These are phyloP conservation scores for Cyberlindnera lachancei DNA, from an alignment of 805 yeast genomes.

Conservation along the genomic window DNA sequence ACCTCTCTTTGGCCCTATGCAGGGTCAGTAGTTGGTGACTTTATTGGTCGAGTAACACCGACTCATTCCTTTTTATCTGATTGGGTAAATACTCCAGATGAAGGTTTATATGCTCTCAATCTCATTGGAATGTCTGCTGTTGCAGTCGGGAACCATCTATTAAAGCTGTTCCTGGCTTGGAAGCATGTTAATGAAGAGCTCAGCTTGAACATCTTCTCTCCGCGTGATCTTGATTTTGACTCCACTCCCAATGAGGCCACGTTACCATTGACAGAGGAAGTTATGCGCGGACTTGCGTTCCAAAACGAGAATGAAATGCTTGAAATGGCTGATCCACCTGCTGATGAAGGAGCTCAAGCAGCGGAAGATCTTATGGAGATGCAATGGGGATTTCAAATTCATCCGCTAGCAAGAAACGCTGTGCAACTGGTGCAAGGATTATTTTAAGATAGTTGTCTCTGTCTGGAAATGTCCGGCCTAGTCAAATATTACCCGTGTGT, in stretches of 20 bases:
- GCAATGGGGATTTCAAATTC: too few species aligned
- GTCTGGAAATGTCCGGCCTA: too few species aligned
- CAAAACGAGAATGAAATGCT: too few species aligned
- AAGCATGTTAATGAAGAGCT: constrained; percentile 23
- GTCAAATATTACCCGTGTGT: too few species aligned
- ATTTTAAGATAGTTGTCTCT: too few species aligned
- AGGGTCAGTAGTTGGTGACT: constrained; percentile 22
- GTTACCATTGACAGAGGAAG: too few species aligned
- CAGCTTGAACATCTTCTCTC: constrained; percentile 16
- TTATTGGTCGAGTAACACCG: constrained; percentile 18
- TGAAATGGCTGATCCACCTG: too few species aligned
- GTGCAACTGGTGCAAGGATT: too few species aligned
- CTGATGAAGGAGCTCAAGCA: too few species aligned
- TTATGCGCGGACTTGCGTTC: too few species aligned
- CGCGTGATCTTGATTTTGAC: constrained; percentile 6
- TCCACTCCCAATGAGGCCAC: background rate
- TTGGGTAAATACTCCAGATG: constrained; percentile 29
- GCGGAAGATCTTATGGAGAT: too few species aligned
- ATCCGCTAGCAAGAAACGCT: too few species aligned
- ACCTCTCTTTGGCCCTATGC: constrained; percentile 21
- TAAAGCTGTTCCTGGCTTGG: constrained; percentile 27
- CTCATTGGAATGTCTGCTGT: constrained; percentile 27
- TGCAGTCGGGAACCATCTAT: constrained; percentile 25
- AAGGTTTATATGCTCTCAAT: constrained; percentile 26
- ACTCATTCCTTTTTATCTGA: constrained; percentile 17